Conservation (phyloP, 2,329 filamentous ascomycete genomes). For the Blastomyces percursus region DNA sequence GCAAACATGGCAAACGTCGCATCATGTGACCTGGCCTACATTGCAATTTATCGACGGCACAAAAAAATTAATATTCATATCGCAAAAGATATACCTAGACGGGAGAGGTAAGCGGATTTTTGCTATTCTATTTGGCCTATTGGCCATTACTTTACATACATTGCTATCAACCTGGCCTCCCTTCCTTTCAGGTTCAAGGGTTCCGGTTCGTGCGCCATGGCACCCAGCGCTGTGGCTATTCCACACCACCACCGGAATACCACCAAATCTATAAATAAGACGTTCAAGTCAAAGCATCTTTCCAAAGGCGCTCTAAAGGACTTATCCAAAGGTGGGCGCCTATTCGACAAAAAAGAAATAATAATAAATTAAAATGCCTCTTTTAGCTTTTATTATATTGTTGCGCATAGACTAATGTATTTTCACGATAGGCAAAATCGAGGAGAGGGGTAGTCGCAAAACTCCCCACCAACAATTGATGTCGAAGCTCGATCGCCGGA, state of each 20-base stretch:
- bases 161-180: constrained; percentile 18
- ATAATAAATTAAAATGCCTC: background rate
- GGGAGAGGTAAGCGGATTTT: background rate
- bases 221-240: constrained; percentile 49
- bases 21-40: constrained; percentile 25
- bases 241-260: constrained; percentile 81
- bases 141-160: background rate
- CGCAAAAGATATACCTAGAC: background rate
- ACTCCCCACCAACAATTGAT: constrained; percentile 93
- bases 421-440: constrained; percentile 58
- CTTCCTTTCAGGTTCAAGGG: constrained; percentile 82
- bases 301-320: constrained; percentile 82
- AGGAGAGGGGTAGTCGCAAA: constrained; percentile 65
- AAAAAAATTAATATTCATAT: constrained; percentile 1
- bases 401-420: constrained; percentile 12
- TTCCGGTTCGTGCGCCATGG: constrained; percentile 55
- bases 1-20: constrained; percentile 7
- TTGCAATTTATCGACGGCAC: background rate
- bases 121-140: background rate
- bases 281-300: constrained; percentile 84
- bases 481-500: constrained; percentile 91
- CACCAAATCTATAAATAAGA: constrained; percentile 77
- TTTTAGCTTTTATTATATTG: background rate
- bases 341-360: background rate
- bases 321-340: constrained; percentile 58